phyloP scores from a whole-genome alignment of 2,329 filamentous ascomycete species.

The Blastomyces parvus region DNA sequence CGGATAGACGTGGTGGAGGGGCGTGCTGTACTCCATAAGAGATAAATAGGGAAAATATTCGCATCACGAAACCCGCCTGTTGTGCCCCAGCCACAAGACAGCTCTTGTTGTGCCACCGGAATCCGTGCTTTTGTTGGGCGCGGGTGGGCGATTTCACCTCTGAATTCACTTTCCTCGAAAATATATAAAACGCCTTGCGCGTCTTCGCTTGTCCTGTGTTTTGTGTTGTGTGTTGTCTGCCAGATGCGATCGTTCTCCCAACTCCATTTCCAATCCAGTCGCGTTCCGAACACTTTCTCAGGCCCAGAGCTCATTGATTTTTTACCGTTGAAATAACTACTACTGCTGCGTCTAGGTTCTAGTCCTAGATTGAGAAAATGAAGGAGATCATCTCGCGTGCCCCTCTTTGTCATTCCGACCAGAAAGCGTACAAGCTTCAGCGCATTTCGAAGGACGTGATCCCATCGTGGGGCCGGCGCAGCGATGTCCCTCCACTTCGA shows the following conservation, averaged over 20 bases:
- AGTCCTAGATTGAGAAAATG: not conserved
- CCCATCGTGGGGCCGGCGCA: constrained; percentile 7
- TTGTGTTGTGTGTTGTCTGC: not conserved
- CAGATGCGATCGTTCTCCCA: not conserved
- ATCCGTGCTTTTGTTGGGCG: not conserved
- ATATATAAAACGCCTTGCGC: not conserved
- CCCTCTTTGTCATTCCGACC: not conserved
- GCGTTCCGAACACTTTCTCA: not conserved
- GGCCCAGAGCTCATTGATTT: not conserved
- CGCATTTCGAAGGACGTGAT: constrained; percentile 4
- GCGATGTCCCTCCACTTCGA: constrained; percentile 1
- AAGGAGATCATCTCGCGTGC: constrained; percentile 3
- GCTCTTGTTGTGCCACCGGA: not conserved
- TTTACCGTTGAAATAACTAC: not conserved
- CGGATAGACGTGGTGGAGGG: not conserved
- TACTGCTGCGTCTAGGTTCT: not conserved
- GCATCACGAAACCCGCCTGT: not conserved
- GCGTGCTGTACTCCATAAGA: not conserved
- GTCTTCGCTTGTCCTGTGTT: not conserved
- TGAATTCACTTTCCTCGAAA: not conserved
- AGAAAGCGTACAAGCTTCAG: not conserved
- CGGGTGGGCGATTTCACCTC: not conserved
- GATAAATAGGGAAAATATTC: not conserved
- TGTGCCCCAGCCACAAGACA: not conserved
- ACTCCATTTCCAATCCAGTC: not conserved